These are phyloP conservation scores for Ophiostoma angusticollis DNA, from an alignment of 2,329 filamentous ascomycete genomes.

Conservation along the genomic window DNA sequence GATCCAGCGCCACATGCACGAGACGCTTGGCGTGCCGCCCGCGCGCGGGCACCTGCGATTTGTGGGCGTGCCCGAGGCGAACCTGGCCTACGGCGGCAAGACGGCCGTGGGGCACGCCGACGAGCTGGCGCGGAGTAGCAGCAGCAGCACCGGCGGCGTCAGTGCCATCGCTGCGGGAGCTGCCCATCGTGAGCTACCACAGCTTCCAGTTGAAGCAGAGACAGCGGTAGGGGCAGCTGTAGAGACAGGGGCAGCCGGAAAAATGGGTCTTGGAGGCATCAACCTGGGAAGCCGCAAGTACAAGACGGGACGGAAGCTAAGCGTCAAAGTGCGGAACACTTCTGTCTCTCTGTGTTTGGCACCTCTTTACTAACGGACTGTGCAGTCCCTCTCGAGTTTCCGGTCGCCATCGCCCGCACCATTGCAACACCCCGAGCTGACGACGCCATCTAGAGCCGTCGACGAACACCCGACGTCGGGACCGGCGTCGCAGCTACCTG, in stretches of 20 bases:
- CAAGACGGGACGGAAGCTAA: conserved; percentile 22
- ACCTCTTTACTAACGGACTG: background rate
- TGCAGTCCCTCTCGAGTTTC: conserved; percentile 10
- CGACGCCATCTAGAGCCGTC: background rate
- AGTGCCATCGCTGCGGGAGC: background rate
- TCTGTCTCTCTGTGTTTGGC: background rate
- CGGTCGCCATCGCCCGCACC: conserved; percentile 5
- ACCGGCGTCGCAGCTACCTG: background rate
- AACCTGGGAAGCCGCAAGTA: conserved; percentile 7
- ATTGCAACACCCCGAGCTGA: too few relatives aligned
- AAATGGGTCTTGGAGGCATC: too few relatives aligned
- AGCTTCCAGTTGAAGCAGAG: too few relatives aligned
- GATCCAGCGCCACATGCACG: conserved; percentile 62
- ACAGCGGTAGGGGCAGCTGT: too few relatives aligned
- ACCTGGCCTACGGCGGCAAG: conserved; percentile 55
- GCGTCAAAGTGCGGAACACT: conserved; percentile 21
- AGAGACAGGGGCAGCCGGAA: too few relatives aligned
- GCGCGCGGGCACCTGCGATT: conserved; percentile 64
- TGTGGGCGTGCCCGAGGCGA: conserved; percentile 54
- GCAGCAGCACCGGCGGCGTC: background rate
- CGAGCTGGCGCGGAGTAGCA: conserved; percentile 26
- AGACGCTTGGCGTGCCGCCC: conserved; percentile 52
- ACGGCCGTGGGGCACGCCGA: conserved; percentile 59
- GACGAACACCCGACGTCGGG: background rate
- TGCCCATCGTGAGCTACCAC: too few relatives aligned